Evolutionary conservation across 805 yeast genomes (phyloP).

Genomic region (Saccharomyces mikatae): DNA sequence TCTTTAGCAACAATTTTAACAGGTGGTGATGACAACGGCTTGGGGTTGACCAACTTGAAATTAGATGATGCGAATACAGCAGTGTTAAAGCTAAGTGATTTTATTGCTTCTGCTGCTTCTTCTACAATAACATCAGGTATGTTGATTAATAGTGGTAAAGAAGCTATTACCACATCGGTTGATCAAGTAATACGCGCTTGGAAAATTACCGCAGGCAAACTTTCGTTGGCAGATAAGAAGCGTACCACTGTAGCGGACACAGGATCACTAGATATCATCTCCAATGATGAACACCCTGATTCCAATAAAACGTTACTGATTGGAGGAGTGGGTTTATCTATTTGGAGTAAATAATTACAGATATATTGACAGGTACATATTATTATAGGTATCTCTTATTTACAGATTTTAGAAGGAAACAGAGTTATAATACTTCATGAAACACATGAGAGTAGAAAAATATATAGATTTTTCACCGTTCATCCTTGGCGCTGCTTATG

Average conservation of each 20-base stretch:
- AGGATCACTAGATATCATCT: conserved; percentile 52
- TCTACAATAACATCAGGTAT: conserved; percentile 73
- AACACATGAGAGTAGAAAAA: not conserved
- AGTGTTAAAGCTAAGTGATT: conserved; percentile 19
- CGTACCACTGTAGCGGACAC: conserved; percentile 89
- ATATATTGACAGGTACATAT: not conserved
- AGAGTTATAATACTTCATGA: not conserved
- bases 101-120: conserved; percentile 60
- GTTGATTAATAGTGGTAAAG: conserved; percentile 21
- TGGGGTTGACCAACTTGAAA: conserved; percentile 37
- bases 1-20: conserved; percentile 40
- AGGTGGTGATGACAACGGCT: conserved; percentile 91
- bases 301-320: conserved; percentile 33
- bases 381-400: not conserved
- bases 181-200: conserved; percentile 74
- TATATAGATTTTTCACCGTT: not conserved
- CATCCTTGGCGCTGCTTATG: conserved; percentile 91
- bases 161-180: conserved; percentile 59
- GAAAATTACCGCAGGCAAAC: conserved; percentile 31
- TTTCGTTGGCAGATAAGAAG: conserved; percentile 32
- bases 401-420: not conserved
- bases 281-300: conserved; percentile 19
- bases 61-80: conserved; percentile 13
- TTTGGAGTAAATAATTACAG: conserved; percentile 30
- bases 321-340: conserved; percentile 80